Evolutionary conservation across 2,329 filamentous ascomycete genomes (phyloP).

Genomic region (Fusarium decemcellulare): DNA sequence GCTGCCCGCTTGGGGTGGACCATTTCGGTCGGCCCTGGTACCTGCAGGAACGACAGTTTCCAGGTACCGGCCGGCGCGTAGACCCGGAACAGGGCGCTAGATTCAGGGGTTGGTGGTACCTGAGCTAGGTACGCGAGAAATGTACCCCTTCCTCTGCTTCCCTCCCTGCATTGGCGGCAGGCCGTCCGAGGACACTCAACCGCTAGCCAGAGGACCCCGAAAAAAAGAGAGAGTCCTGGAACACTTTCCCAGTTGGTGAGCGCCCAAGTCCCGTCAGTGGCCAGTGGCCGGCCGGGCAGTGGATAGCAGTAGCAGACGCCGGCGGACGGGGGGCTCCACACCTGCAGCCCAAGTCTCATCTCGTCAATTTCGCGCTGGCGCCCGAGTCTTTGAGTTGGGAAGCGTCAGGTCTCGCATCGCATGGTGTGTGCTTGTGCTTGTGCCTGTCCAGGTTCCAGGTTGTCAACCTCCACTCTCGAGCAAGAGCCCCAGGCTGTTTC

Average conservation of each 20-base stretch:
- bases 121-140: conserved; percentile 31
- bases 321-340: conserved; percentile 38
- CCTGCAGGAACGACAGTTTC: conserved; percentile 51
- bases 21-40: conserved; percentile 29
- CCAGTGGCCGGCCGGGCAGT: conserved; percentile 16
- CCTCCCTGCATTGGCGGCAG: conserved; percentile 35
- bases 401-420: neutral
- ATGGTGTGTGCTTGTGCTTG: neutral
- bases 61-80: conserved; percentile 36
- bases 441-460: conserved; percentile 14
- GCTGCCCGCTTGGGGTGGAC: neutral
- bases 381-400: conserved; percentile 42
- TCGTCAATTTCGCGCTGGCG: conserved; percentile 50
- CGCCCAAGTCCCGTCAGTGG: conserved; percentile 25
- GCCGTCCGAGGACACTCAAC: conserved; percentile 12
- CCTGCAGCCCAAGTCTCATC: conserved; percentile 48
- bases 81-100: conserved; percentile 33
- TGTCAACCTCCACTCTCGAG: conserved; percentile 16
- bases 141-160: conserved; percentile 26
- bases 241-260: conserved; percentile 18
- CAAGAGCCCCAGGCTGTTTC: conserved; percentile 24
- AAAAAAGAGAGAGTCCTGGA: conserved; percentile 12
- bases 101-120: conserved; percentile 38
- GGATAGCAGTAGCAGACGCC: conserved; percentile 20
- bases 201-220: conserved; percentile 13